Evolutionary conservation across 768 basidiomycete genomes (phyloP).

Genomic region (Phaffia australis): DNA sequence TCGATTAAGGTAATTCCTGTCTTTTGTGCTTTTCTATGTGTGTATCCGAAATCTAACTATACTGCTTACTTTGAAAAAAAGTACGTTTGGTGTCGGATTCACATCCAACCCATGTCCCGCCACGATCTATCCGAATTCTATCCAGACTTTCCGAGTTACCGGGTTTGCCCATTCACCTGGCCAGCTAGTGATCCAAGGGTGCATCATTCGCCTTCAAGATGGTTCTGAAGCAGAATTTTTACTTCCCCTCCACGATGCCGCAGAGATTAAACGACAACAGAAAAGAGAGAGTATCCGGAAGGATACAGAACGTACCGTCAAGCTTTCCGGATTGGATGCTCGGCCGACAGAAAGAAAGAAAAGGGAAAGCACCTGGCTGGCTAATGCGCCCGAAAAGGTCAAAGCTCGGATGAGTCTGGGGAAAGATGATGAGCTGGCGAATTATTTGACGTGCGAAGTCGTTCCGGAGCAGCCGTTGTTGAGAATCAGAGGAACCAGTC

Average conservation of each 20-base stretch:
- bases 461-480: slow-evolving; percentile 79
- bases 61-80: slow-evolving; percentile 35
- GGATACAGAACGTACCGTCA: slow-evolving; percentile 59
- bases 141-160: slow-evolving; percentile 59
- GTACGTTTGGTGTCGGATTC: slow-evolving; percentile 70
- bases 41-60: background rate
- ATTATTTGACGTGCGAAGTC: slow-evolving; percentile 68
- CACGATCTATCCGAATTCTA: slow-evolving; percentile 50
- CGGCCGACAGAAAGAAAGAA: slow-evolving; percentile 12
- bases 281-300: slow-evolving; percentile 47
- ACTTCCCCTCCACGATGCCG: slow-evolving; percentile 59
- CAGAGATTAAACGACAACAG: slow-evolving; percentile 50
- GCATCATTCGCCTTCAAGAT: slow-evolving; percentile 62
- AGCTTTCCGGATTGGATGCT: slow-evolving; percentile 57
- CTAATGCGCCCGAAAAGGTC: background rate
- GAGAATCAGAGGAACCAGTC: slow-evolving; percentile 71
- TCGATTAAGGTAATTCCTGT: slow-evolving; percentile 56
- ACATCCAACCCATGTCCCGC: slow-evolving; percentile 52
- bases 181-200: slow-evolving; percentile 61
- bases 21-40: too few relatives aligned
- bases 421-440: slow-evolving; percentile 19
- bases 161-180: slow-evolving; percentile 60
- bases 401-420: background rate
- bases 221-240: slow-evolving; percentile 61
- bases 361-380: background rate